A percentile compares a stretch with the other conserved stretches of the same genome.
phyloP scores from a whole-genome alignment of 2,329 filamentous ascomycete species.

The Alternaria sp. region DNA sequence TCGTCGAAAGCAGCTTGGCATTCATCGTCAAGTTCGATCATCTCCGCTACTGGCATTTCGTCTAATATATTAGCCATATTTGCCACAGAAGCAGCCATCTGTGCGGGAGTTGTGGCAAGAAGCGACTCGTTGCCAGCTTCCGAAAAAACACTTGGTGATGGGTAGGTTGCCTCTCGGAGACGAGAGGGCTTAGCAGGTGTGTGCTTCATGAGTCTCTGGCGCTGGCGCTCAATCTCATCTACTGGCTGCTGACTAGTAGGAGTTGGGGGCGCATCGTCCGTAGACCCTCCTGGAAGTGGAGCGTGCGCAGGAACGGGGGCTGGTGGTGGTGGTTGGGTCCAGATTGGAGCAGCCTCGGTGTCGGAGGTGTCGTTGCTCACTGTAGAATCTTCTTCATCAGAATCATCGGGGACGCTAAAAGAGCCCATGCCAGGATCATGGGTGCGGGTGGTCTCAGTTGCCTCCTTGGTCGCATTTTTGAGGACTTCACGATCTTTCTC shows the following conservation, averaged over 20 bases:
- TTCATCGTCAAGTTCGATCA: conserved; percentile 31
- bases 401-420: conserved; percentile 38
- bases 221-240: conserved; percentile 42
- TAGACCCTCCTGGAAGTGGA: conserved; percentile 35
- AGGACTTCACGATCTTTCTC: conserved; percentile 29
- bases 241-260: conserved; percentile 22
- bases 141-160: conserved; percentile 43
- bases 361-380: conserved; percentile 27
- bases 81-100: conserved; percentile 13
- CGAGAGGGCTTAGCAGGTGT: conserved; percentile 48
- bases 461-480: conserved; percentile 25
- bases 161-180: conserved; percentile 45
- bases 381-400: conserved; percentile 31
- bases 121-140: conserved; percentile 38
- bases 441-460: background rate
- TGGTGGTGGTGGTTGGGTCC: conserved; percentile 49
- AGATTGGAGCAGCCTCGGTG: conserved; percentile 32
- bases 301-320: conserved; percentile 48
- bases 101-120: conserved; percentile 30
- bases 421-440: conserved; percentile 28
- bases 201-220: conserved; percentile 45
- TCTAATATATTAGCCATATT: conserved; percentile 20
- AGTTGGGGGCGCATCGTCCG: conserved; percentile 6
- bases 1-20: conserved; percentile 25
- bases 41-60: conserved; percentile 32